Conservation (phyloP, 2,329 filamentous ascomycete genomes). For the Aspergillus tamarii region DNA sequence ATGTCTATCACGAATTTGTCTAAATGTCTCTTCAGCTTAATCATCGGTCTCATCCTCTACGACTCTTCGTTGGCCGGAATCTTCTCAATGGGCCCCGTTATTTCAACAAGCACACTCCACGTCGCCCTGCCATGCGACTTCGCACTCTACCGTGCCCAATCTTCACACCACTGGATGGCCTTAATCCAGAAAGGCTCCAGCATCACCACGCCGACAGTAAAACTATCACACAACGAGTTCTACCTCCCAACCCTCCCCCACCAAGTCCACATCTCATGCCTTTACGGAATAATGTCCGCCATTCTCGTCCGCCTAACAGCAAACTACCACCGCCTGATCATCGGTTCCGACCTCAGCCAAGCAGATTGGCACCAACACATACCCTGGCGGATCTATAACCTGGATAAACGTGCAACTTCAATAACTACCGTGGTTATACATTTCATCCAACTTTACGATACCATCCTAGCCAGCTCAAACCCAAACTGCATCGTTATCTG, state of each 20-base stretch:
- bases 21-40: not conserved
- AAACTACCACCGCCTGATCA: not conserved
- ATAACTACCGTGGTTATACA: not conserved
- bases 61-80: not conserved
- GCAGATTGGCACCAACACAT: not conserved
- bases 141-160: not conserved
- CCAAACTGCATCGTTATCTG: slow-evolving; percentile 1
- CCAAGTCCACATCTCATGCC: not conserved
- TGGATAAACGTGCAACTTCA: not conserved
- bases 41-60: not conserved
- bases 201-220: not conserved
- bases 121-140: not conserved
- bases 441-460: not conserved
- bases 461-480: not conserved
- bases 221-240: not conserved
- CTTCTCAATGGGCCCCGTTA: not conserved
- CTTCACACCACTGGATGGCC: not conserved
- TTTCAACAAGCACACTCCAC: not conserved
- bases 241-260: not conserved
- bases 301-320: not conserved
- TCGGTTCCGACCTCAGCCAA: not conserved
- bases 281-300: not conserved
- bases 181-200: not conserved
- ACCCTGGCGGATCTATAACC: not conserved
- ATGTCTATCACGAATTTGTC: not conserved